Base-by-base conservation (phyloP, 371 early-diverging fungal species). In the Circinella minor region DNA sequence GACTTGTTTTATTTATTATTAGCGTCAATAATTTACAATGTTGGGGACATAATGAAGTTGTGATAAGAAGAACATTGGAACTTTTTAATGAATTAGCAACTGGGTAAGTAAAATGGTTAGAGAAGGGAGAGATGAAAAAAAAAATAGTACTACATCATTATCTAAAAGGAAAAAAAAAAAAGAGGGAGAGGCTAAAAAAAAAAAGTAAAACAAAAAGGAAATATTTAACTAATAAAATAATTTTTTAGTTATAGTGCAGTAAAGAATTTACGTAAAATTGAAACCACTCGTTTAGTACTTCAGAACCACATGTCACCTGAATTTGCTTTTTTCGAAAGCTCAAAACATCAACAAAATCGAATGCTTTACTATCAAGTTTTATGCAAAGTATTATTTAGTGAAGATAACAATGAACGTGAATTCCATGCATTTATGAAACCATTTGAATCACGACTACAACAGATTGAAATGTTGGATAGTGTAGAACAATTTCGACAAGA, bases 301-400 rank as follows among this genome's bases (percentile, higher is more conserved):
- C 84, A 82, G 61, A 92, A 93, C 70, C 96, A 96, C 76, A 82
- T 78, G 65, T 85, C 88, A 43, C 81, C 79, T 13, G 87, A 91
- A 46, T 91, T 96, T 69, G 83, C 85, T 37, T 95, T 96, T 68
- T 78, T 96, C 71, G 71, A 71, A 43, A 70, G 71, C 55, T 67
- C 68, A 15, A 76, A 76, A 10, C 87, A 88, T 57, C 75, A 81
- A 11, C 77, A 86, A 8, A 84, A 82, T 55, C 89, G 95, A 36
- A 83, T 89, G 67, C 70, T 87, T 61, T 96, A 94, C 76, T 96
- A 96, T 69, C 86, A 89, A 38, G 88, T 92, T 4, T 79, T 96
- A 34, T 87, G 92, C 48, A 89, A 92, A 43, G 84, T 95, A 10
- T 77, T 96, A 54, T 93, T 93, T 75, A 87, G 90, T 0, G 92